A percentile compares a stretch with the other conserved stretches of the same genome.
These are phyloP conservation scores for Fragaria vesca DNA, from an alignment of 306 rosid genomes.

Conservation along the genomic window DNA sequence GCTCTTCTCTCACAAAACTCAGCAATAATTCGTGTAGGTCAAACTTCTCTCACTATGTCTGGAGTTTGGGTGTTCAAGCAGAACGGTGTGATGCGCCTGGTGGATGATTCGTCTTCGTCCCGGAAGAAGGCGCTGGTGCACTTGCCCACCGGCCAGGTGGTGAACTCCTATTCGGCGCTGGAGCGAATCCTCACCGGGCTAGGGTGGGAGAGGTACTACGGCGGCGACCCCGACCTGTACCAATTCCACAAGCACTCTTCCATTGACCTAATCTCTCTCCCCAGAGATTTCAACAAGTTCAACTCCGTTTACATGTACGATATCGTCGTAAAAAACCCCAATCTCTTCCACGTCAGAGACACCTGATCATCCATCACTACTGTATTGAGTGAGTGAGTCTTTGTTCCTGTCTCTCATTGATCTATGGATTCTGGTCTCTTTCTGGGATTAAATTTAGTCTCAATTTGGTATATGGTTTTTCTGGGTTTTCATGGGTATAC, in stretches of 20 bases:
- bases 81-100: conserved; percentile 64
- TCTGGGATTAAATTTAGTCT: neutral
- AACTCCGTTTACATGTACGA: conserved; percentile 89
- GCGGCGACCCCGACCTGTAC: conserved; percentile 70
- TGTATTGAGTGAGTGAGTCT: neutral
- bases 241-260: conserved; percentile 89
- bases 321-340: conserved; percentile 77
- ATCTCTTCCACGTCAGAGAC: conserved; percentile 85
- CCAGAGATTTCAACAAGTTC: conserved; percentile 73
- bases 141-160: conserved; percentile 63
- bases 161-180: conserved; percentile 56
- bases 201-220: conserved; percentile 98
- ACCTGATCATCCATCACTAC: conserved; percentile 21
- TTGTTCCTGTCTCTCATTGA: neutral
- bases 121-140: conserved; percentile 63
- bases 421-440: neutral
- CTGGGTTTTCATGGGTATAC: neutral
- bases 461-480: neutral
- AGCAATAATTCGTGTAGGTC: neutral
- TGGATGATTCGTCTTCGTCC: conserved; percentile 50
- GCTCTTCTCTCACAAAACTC: neutral
- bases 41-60: conserved; percentile 38
- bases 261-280: conserved; percentile 89
- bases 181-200: conserved; percentile 60
- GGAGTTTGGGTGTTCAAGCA: conserved; percentile 84